These are phyloP conservation scores for Trematosphaeria pertusa DNA, from an alignment of 2,329 filamentous ascomycete species.

Conservation along the genomic window DNA sequence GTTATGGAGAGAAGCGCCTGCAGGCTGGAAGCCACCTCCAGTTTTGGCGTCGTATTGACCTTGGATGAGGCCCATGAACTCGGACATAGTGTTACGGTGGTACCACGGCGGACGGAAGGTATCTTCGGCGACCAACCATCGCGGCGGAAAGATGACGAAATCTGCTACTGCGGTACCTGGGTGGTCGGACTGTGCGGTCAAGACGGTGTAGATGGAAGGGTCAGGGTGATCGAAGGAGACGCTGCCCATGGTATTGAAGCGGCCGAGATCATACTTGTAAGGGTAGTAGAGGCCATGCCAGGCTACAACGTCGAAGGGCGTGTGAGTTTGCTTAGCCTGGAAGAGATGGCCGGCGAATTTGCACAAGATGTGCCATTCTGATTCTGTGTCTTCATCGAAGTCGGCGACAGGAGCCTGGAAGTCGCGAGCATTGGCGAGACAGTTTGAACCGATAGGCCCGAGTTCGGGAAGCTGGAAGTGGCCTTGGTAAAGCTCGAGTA, in stretches of 20 bases:
- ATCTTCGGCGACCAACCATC: slow-evolving; percentile 73
- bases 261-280: slow-evolving; percentile 65
- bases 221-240: slow-evolving; percentile 70
- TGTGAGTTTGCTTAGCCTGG: slow-evolving; percentile 66
- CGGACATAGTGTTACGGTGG: slow-evolving; percentile 73
- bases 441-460: slow-evolving; percentile 70
- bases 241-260: slow-evolving; percentile 63
- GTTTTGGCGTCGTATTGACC: slow-evolving; percentile 69
- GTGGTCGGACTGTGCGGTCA: slow-evolving; percentile 66
- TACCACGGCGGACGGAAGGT: slow-evolving; percentile 78
- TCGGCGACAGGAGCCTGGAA: slow-evolving; percentile 68
- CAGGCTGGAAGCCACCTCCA: slow-evolving; percentile 66
- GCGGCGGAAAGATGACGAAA: slow-evolving; percentile 75
- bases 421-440: slow-evolving; percentile 70
- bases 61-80: slow-evolving; percentile 71
- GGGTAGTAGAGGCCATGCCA: slow-evolving; percentile 75
- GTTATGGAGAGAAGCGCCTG: slow-evolving; percentile 72
- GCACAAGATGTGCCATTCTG: slow-evolving; percentile 64
- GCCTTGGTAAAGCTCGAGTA: slow-evolving; percentile 70
- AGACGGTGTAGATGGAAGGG: slow-evolving; percentile 70
- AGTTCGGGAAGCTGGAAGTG: slow-evolving; percentile 72
- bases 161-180: slow-evolving; percentile 67
- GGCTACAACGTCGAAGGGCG: slow-evolving; percentile 73
- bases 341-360: slow-evolving; percentile 70
- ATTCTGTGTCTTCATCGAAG: slow-evolving; percentile 63